Conservation (phyloP, 208 protist species). For the Herpetomonas samuelpessoai region DNA sequence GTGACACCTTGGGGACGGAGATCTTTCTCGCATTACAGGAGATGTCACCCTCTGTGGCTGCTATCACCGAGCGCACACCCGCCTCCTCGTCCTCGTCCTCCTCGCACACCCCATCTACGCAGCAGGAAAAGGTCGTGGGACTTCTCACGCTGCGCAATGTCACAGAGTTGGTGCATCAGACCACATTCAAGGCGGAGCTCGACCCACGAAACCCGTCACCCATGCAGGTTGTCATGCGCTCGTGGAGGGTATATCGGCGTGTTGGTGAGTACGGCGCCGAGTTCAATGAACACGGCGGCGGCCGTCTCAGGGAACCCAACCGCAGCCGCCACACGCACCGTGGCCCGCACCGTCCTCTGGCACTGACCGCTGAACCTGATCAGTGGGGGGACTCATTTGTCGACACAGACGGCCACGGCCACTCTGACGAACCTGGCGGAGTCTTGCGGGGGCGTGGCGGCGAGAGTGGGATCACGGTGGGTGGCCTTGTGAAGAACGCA, state of each 20-base stretch:
- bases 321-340: too few relatives aligned
- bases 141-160: constrained; percentile 56
- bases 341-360: too few relatives aligned
- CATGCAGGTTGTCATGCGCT: constrained; percentile 52
- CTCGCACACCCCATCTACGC: not conserved
- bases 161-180: constrained; percentile 52
- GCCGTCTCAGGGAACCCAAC: too few relatives aligned
- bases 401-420: too few relatives aligned
- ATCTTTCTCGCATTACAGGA: constrained; percentile 43
- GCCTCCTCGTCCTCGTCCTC: too few relatives aligned
- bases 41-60: constrained; percentile 37
- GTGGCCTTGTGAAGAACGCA: too few relatives aligned
- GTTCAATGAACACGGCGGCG: not conserved
- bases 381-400: too few relatives aligned
- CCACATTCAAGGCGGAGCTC: constrained; percentile 62
- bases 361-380: too few relatives aligned
- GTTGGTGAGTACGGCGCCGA: constrained; percentile 19
- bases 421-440: too few relatives aligned
- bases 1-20: constrained; percentile 34
- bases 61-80: constrained; percentile 23
- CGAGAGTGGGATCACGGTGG: too few relatives aligned
- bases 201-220: constrained; percentile 35
- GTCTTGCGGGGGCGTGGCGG: too few relatives aligned
- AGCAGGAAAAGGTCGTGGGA: constrained; percentile 31
- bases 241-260: constrained; percentile 40